These are phyloP conservation scores for Hyphopichia buzzinii DNA, from an alignment of 1,139 yeast genomes.

Conservation along the genomic window DNA sequence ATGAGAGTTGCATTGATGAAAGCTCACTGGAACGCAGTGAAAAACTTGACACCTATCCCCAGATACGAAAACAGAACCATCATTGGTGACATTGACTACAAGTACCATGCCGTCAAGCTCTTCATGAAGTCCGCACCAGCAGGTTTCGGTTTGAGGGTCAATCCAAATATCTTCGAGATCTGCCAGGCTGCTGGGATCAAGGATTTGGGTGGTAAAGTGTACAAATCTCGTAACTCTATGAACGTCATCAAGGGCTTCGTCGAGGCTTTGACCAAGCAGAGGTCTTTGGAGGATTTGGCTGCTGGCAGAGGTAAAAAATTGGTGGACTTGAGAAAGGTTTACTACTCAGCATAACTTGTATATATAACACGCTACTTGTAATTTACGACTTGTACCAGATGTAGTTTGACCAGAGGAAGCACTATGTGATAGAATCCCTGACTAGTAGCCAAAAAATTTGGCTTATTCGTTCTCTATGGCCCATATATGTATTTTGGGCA, in stretches of 20 bases:
- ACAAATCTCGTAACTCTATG: slow-evolving; percentile 91
- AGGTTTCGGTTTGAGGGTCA: slow-evolving; percentile 92
- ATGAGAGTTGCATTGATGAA: slow-evolving; percentile 74
- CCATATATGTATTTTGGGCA: too few species aligned
- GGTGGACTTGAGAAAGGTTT: slow-evolving; percentile 87
- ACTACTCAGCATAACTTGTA: slow-evolving; percentile 54
- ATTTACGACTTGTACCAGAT: too few species aligned
- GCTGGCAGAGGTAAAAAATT: slow-evolving; percentile 92
- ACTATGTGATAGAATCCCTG: too few species aligned
- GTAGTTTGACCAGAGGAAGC: too few species aligned
- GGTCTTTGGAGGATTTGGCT: slow-evolving; percentile 83
- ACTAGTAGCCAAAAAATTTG: too few species aligned
- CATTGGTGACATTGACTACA: slow-evolving; percentile 77
- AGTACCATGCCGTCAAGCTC: slow-evolving; percentile 83
- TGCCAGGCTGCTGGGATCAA: slow-evolving; percentile 95
- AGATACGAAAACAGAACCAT: slow-evolving; percentile 91
- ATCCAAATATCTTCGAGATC: slow-evolving; percentile 85
- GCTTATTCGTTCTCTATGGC: too few species aligned
- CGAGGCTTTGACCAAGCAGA: slow-evolving; percentile 81
- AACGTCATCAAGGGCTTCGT: slow-evolving; percentile 89
- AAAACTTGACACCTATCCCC: slow-evolving; percentile 78
- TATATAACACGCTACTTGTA: too few species aligned
- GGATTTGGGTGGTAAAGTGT: slow-evolving; percentile 88
- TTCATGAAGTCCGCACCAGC: slow-evolving; percentile 86
- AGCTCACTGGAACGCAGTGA: slow-evolving; percentile 94